Percentiles rank a stretch among this genome's conserved stretches.
These are phyloP conservation scores for Melastoma candidum DNA, from an alignment of 441 rosid genomes.

Conservation along the genomic window DNA sequence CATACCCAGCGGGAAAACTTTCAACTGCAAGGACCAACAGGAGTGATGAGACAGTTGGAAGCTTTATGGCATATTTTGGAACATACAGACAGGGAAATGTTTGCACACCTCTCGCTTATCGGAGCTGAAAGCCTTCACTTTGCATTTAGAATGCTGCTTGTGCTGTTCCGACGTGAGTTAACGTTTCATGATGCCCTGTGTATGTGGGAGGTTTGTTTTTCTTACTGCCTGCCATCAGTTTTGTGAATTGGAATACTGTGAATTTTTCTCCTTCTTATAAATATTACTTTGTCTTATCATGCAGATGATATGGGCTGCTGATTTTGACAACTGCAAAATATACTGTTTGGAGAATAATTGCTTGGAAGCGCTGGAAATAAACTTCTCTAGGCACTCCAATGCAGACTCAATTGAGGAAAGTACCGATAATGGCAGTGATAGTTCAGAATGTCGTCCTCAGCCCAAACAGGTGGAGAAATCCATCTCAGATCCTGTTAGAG, in stretches of 20 bases:
- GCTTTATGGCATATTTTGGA: constrained; percentile 84
- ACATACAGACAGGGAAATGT: constrained; percentile 75
- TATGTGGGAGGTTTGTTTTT: constrained; percentile 7
- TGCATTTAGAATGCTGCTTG: constrained; percentile 2
- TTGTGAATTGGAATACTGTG: too few relatives aligned
- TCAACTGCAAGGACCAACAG: constrained; percentile 87
- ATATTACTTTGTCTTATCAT: constrained; percentile 8
- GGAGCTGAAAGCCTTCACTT: constrained; percentile 91
- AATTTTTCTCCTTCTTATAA: not conserved
- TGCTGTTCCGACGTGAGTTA: constrained; percentile 7
- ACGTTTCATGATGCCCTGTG: constrained; percentile 2
- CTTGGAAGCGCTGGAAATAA: constrained; percentile 58
- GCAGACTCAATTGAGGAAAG: constrained; percentile 37
- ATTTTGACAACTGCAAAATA: constrained; percentile 56
- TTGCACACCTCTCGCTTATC: constrained; percentile 58
- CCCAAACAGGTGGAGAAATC: constrained; percentile 32
- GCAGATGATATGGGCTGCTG: constrained; percentile 99
- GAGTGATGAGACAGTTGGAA: constrained; percentile 87
- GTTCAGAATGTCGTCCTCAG: constrained; percentile 31
- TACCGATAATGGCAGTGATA: constrained; percentile 30
- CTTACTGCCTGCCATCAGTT: too few relatives aligned
- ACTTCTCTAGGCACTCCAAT: constrained; percentile 37
- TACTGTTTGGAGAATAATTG: constrained; percentile 58
- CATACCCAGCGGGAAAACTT: constrained; percentile 73
- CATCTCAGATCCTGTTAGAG: constrained; percentile 28